Evolutionary conservation across 176 grass and related monocot species (phyloP), one percentile per base, ranked within the genome.

Genomic region (Lolium perenne): DNA sequence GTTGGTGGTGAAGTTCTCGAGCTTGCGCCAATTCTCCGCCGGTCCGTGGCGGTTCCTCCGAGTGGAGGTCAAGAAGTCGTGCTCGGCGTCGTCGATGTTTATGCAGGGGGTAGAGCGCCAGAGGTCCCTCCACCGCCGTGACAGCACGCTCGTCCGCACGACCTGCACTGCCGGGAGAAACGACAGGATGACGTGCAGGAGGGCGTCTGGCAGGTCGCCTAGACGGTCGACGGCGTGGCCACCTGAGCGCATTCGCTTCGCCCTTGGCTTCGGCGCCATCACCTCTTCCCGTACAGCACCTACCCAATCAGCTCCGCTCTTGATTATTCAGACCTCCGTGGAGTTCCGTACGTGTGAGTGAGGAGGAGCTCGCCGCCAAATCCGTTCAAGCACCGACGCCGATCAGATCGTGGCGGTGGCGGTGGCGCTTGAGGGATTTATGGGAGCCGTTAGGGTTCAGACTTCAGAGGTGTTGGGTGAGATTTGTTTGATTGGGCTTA

Each of bases 141-240:
- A 78, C 16, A 78, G 16, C 51, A 41, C 75, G 32, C 17, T 7
- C 65, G 81, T 43, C 67, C 5, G 82, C 71, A 51, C 43, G 3
- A 26, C 57, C 45, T 84, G 58, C 71, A 1, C 6, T 43, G 45
- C 4, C 15, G 12, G 21, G 14, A 78, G 32, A 15, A 15, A 62
- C 25, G 71, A 76, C 25, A 84, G 8, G 71, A 76, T 22, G 82
- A 11, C 5, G 10, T 76, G 54, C 45, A 86, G 23, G 16, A 61
- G 6, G 54, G 1, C 17, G 12, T 86, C 77, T 1, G 77, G 84
- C 65, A 86, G n/a, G 7, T 43, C 57, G 43, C 41, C 22, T 50
- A 86, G 43, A 26, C 54, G 22, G 53, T 86, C 70, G 46, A 51
- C 18, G 13, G 23, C 20, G 5, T 7, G 32, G 48, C n/a, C 32